Percentiles rank a stretch among this genome's conserved stretches.
Conservation (phyloP, 352 stramenopile species). For the Globisporangium carolinianum region DNA sequence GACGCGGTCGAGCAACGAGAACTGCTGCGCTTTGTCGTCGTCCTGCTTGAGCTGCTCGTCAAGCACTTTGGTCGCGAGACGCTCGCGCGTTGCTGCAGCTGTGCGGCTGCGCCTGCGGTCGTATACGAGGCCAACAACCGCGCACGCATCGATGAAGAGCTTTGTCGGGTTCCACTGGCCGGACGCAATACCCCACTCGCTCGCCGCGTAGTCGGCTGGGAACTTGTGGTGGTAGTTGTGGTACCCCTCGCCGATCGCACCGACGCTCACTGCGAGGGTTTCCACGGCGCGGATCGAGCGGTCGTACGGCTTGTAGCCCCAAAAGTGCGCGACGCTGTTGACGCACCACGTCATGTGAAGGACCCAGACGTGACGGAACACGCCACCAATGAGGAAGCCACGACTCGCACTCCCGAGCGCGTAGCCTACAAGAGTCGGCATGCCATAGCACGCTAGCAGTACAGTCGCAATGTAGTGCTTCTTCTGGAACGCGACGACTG, state of each 20-base stretch:
- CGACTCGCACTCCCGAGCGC: conserved; percentile 90
- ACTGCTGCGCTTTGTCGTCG: conserved; percentile 20
- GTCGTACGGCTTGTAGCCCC: conserved; percentile 98
- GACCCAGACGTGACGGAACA: conserved; percentile 94
- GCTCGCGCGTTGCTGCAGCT: conserved; percentile 57
- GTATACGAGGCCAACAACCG: conserved; percentile 90
- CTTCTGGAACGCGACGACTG: conserved; percentile 95
- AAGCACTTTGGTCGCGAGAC: conserved; percentile 53
- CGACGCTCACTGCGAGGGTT: conserved; percentile 95
- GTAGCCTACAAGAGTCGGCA: conserved; percentile 89
- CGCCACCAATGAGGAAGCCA: conserved; percentile 95
- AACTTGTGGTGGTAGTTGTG: conserved; percentile 98
- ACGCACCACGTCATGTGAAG: conserved; percentile 99
- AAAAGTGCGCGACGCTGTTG: conserved; percentile 98
- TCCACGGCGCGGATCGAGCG: conserved; percentile 92
- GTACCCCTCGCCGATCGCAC: conserved; percentile 95
- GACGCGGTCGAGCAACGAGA: conserved; percentile 54
- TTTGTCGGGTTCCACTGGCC: conserved; percentile 98
- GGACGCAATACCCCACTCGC: conserved; percentile 93
- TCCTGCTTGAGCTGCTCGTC: conserved; percentile 52
- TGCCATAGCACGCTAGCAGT: conserved; percentile 96
- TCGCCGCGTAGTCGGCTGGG: conserved; percentile 97
- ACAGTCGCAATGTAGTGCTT: conserved; percentile 85
- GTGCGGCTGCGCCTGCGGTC: conserved; percentile 94
- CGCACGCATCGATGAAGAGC: conserved; percentile 94